Evolutionary conservation across 163 green algal genomes (phyloP), one percentile per base, ranked within the genome.

Genomic region (Chloromonas sp.): DNA sequence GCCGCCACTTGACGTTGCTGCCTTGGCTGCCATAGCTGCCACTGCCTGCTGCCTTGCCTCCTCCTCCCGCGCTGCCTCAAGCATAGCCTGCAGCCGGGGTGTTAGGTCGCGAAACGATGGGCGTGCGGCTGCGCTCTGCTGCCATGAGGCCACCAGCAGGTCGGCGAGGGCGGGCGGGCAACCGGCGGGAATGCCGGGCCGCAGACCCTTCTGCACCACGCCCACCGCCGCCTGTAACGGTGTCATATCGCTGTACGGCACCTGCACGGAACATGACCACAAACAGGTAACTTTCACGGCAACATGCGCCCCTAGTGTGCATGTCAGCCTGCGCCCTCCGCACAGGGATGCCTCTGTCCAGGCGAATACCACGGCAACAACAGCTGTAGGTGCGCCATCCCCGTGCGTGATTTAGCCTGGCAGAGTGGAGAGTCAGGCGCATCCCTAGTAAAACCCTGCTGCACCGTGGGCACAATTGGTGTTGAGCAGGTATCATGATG

Each of bases 141-240:
- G 85, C 96, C 96, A 99, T 87, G 94, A 98, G 0, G 91, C 86
- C 60, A 87, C 74, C 94, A 99, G 98, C 15, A 98, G 81, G 58
- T 93, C 89, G 0, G 91, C 94, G 60, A 98, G 87, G 60, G 88
- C 83, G 14, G 87, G 82, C 0, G 93, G 95, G 88, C 90, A 95
- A 88, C 92, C 93, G 14, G 87, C 77, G 0, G 96, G 96, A 58
- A 98, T 93, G 57, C 81, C 84, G 0, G 96, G 96, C 14, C 96
- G 91, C 87, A 98, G 88, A 1, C 95, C 95, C 86, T 98, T 96
- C 89, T 99, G 96, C 78, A 99, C 97, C 57, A 99, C 97, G 3
- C 95, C 96, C 36, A 99, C 97, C 36, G 97, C 97, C n/a, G 97
- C 97, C 87, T 99, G 88, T 66, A 97, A 81, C 8, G 94, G 94